A percentile compares a stretch with the other conserved stretches of the same genome.
These are phyloP conservation scores for Blakeslea trispora DNA, from an alignment of 371 early-diverging fungal genomes.

Conservation along the genomic window DNA sequence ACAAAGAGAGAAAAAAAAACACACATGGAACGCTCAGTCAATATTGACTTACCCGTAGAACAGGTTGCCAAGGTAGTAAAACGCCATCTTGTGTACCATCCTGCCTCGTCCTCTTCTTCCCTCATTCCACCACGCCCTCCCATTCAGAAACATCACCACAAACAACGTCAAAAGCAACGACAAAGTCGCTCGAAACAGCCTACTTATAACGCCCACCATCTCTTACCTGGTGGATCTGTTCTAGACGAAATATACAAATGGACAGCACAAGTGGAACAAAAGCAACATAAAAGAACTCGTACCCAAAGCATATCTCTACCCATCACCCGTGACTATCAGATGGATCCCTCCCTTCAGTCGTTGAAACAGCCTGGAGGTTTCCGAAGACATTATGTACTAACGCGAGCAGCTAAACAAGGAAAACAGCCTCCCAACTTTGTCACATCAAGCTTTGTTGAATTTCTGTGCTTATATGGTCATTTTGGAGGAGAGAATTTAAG, in stretches of 20 bases:
- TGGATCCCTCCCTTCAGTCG: conserved; percentile 46
- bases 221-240: conserved; percentile 75
- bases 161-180: conserved; percentile 34
- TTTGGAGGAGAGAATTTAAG: conserved; percentile 94
- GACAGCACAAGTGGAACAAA: conserved; percentile 76
- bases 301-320: conserved; percentile 62
- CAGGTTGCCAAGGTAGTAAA: conserved; percentile 74
- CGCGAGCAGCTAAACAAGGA: conserved; percentile 71
- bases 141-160: conserved; percentile 30
- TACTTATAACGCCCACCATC: conserved; percentile 40
- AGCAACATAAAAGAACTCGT: conserved; percentile 53
- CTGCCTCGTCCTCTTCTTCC: conserved; percentile 36
- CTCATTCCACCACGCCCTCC: conserved; percentile 30
- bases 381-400: conserved; percentile 80
- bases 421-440: conserved; percentile 70
- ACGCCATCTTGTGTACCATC: conserved; percentile 67
- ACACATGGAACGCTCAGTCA: conserved; percentile 46
- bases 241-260: conserved; percentile 92
- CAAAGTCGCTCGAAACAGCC: conserved; percentile 17
- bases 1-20: neutral
- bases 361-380: conserved; percentile 85
- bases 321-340: conserved; percentile 30
- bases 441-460: conserved; percentile 91
- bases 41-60: conserved; percentile 65
- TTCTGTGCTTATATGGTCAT: conserved; percentile 90